A percentile compares a stretch with the other conserved stretches of the same genome.
Evolutionary conservation across 768 basidiomycete species (phyloP).

Genomic region (Crucibulum laeve): DNA sequence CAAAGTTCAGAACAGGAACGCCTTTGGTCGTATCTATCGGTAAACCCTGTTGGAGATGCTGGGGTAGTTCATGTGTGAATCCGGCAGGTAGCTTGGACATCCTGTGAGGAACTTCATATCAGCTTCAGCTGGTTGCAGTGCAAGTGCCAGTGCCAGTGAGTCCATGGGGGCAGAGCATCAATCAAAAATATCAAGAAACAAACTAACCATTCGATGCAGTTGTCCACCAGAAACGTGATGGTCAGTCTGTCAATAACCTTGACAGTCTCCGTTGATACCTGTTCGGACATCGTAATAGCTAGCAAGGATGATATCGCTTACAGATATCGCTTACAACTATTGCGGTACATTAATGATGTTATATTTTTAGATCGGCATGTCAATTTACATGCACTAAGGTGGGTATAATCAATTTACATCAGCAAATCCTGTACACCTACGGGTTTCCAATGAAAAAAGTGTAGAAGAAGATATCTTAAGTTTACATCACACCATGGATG

Average conservation of each 20-base stretch:
- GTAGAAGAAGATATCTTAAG: too few species aligned
- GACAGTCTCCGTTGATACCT: constrained; percentile 9
- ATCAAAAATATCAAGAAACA: too few species aligned
- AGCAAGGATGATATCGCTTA: too few species aligned
- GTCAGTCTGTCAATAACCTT: constrained; percentile 30
- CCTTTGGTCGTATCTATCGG: constrained; percentile 38
- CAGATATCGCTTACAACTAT: too few species aligned
- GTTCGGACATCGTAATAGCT: not conserved
- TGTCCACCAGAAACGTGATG: constrained; percentile 73
- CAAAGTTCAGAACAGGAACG: constrained; percentile 66
- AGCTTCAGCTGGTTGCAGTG: not conserved
- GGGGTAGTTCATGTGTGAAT: constrained; percentile 66
- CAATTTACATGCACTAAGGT: too few species aligned
- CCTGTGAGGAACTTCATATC: constrained; percentile 31
- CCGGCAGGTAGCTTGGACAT: constrained; percentile 78
- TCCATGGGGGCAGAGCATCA: not conserved
- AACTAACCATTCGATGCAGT: constrained; percentile 76
- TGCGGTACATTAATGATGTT: not conserved
- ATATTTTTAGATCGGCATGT: too few species aligned
- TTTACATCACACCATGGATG: too few species aligned
- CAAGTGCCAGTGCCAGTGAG: not conserved
- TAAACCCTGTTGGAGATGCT: constrained; percentile 51
- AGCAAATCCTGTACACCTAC: too few species aligned
- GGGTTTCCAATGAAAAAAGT: too few species aligned
- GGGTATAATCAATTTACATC: too few species aligned